These are phyloP conservation scores for Aspergillus novoparasiticus DNA, from an alignment of 2,329 filamentous ascomycete genomes.

Conservation along the genomic window DNA sequence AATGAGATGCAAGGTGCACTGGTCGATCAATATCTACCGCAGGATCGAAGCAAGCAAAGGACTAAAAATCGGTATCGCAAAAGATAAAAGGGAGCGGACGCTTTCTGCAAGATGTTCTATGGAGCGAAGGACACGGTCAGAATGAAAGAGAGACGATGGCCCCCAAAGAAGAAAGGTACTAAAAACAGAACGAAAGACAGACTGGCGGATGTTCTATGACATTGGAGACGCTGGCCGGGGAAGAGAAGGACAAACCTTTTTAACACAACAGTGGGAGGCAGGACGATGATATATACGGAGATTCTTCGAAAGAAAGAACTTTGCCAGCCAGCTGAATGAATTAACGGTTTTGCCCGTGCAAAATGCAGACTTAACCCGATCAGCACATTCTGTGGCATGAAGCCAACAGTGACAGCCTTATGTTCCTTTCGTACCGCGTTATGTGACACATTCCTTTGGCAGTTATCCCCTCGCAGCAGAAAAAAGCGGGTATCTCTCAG, in stretches of 20 bases:
- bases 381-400: constrained; percentile 21
- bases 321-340: constrained; percentile 8
- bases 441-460: constrained; percentile 24
- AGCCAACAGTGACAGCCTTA: constrained; percentile 12
- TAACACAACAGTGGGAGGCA: not conserved
- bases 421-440: constrained; percentile 14
- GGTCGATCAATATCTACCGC: constrained; percentile 17
- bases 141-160: constrained; percentile 20
- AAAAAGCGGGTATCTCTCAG: constrained; percentile 3
- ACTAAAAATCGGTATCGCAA: not conserved
- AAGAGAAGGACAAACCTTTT: constrained; percentile 6
- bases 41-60: constrained; percentile 13
- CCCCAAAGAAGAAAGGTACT: constrained; percentile 20
- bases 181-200: constrained; percentile 24
- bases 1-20: not conserved
- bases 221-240: constrained; percentile 25
- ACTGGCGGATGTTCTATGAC: constrained; percentile 29
- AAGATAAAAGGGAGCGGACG: constrained; percentile 11
- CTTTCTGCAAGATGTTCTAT: constrained; percentile 9
- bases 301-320: not conserved
- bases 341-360: constrained; percentile 27
- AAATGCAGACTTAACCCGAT: constrained; percentile 19
- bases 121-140: constrained; percentile 18
- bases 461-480: constrained; percentile 10
- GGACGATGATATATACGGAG: constrained; percentile 18